Evolutionary conservation across 305 asterid genomes (phyloP).

Genomic region (Fraxinus ornus): DNA sequence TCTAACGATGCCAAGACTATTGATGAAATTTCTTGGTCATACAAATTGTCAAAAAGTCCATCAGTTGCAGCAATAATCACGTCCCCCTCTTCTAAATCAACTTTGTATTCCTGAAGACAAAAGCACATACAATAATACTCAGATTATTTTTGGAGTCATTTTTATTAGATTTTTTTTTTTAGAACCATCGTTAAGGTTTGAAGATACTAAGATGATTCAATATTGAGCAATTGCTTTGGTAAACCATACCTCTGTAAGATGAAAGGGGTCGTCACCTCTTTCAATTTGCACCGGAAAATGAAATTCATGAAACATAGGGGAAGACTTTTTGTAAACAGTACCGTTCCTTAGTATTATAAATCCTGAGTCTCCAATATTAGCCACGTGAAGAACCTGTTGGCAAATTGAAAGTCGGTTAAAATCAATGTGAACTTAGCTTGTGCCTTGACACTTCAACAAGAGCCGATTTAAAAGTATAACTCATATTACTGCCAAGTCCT

Average conservation of each 20-base stretch:
- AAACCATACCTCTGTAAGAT: slow-evolving; percentile 60
- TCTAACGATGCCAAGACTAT: slow-evolving; percentile 51
- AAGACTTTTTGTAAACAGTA: slow-evolving; percentile 52
- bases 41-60: slow-evolving; percentile 83
- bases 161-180: neutral
- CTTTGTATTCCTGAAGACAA: slow-evolving; percentile 50
- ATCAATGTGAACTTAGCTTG: neutral
- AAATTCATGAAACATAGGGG: slow-evolving; percentile 69
- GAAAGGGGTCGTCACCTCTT: slow-evolving; percentile 58
- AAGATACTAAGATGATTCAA: neutral
- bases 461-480: neutral
- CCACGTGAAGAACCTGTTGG: slow-evolving; percentile 68
- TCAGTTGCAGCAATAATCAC: slow-evolving; percentile 64
- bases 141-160: neutral
- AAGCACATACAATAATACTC: slow-evolving; percentile 14
- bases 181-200: neutral
- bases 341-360: slow-evolving; percentile 65
- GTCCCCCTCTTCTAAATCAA: slow-evolving; percentile 71
- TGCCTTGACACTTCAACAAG: neutral
- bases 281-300: slow-evolving; percentile 61
- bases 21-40: slow-evolving; percentile 62
- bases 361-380: slow-evolving; percentile 84
- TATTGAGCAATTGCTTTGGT: neutral
- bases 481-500: neutral
- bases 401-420: slow-evolving; percentile 8